Percentiles rank a stretch among this genome's conserved stretches.
Evolutionary conservation across 2,329 filamentous ascomycete genomes (phyloP).

Genomic region (Aspergillus niger): DNA sequence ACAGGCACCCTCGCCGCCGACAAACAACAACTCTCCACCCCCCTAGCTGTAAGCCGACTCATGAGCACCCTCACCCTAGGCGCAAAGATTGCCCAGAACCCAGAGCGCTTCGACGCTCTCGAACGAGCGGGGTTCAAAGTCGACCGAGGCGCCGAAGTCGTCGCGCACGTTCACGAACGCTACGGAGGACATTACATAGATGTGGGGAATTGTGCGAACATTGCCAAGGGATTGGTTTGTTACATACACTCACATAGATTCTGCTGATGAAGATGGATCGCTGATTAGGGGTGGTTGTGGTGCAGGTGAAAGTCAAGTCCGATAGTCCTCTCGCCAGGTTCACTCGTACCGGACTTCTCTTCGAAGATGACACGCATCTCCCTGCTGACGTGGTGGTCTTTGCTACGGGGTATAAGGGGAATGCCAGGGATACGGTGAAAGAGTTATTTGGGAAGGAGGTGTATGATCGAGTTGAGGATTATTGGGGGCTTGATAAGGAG

Average conservation of each 20-base stretch:
- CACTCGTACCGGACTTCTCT: constrained; percentile 43
- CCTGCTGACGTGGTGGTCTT: constrained; percentile 52
- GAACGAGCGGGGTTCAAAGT: constrained; percentile 46
- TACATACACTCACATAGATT: background rate
- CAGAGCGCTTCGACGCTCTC: constrained; percentile 45
- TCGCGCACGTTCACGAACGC: constrained; percentile 44
- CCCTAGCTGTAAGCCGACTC: background rate
- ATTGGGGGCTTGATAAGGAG: constrained; percentile 50
- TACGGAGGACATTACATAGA: constrained; percentile 54
- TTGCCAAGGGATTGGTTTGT: constrained; percentile 21
- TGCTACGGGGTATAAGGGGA: constrained; percentile 48
- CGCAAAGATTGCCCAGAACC: constrained; percentile 33
- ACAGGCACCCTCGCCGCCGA: constrained; percentile 34
- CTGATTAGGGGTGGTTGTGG: background rate
- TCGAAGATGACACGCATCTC: constrained; percentile 47
- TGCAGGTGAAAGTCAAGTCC: constrained; percentile 47
- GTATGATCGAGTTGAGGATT: constrained; percentile 46
- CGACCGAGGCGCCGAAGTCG: constrained; percentile 42
- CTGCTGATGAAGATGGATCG: background rate
- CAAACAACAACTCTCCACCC: background rate
- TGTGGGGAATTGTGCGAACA: constrained; percentile 46
- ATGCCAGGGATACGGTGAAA: constrained; percentile 43
- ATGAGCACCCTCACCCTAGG: constrained; percentile 19
- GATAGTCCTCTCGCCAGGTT: constrained; percentile 24
- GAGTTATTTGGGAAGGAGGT: constrained; percentile 46